Percentiles rank a stretch among this genome's conserved stretches.
Evolutionary conservation across 495 filamentous ascomycete species (phyloP).

Genomic region (Melanomma pulvis-pyrius): DNA sequence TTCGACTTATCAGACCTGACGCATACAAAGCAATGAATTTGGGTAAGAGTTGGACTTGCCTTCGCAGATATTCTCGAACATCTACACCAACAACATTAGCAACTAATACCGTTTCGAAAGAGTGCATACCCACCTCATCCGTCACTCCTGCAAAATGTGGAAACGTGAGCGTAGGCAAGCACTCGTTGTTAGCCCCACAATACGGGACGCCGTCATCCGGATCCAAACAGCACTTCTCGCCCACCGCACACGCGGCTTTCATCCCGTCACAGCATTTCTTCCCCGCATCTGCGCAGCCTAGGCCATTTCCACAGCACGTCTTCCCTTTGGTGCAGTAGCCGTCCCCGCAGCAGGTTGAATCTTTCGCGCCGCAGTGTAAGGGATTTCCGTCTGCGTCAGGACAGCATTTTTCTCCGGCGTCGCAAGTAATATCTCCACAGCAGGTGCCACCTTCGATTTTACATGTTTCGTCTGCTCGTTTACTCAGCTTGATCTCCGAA

Average conservation of each 20-base stretch:
- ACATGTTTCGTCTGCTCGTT: not conserved
- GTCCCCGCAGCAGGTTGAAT: not conserved
- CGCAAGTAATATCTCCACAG: not conserved
- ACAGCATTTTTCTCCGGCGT: not conserved
- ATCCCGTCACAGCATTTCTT: not conserved
- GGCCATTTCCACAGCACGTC: not conserved
- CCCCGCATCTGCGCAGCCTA: not conserved
- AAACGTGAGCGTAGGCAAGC: not conserved
- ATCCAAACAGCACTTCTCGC: not conserved
- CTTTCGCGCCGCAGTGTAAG: not conserved
- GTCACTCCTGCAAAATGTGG: not conserved
- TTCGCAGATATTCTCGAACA: conserved; percentile 1
- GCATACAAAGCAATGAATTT: not conserved
- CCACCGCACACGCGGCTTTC: not conserved
- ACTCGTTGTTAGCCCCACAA: not conserved
- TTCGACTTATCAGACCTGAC: not conserved
- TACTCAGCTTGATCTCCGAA: not conserved
- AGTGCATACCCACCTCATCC: not conserved
- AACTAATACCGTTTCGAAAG: not conserved
- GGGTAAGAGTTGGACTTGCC: not conserved
- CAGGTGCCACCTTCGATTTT: not conserved
- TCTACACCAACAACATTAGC: not conserved
- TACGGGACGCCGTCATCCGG: not conserved
- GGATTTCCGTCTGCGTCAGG: not conserved
- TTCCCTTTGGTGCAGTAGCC: not conserved